Evolutionary conservation across 345 rosid species (phyloP), one percentile per base, ranked within the genome.

Genomic region (Eucalyptus cloeziana): DNA sequence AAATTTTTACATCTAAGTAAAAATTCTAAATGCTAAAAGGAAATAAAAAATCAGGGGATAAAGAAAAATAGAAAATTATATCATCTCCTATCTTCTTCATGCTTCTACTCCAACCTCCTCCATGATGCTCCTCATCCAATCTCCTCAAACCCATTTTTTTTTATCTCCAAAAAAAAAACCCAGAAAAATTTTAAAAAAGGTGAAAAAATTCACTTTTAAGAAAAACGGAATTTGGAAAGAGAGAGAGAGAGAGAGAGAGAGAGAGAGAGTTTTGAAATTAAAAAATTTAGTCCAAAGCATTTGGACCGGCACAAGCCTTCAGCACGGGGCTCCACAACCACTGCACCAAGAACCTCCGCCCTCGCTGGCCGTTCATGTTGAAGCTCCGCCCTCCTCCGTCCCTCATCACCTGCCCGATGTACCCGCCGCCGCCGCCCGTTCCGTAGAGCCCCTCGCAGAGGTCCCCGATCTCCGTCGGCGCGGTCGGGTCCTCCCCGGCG

Each of bases 401-500:
- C 58, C 90, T 91, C 97, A 95, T 94, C 30, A 98, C 97, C 89
- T 95, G 97, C 86, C 99, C 99, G 19, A 94, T 95, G 85, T 97
- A 98, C 87, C 98, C 97, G 11, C 99, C 99, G 6, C 99, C 99
- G 1, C 98, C 99, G 1, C 99, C 99, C 7, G 94, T 97, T 21
- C 99, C 99, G 90, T 98, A 98, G 91, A 96, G 54, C 7, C 99
- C 99, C 71, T 98, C 98, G 33, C 99, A 97, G 31, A 96, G 62
- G 87, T 97, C 98, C 10, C 95, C 99, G 1, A 96, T 98, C 93
- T 96, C 99, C 45, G 97, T 95, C 86, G 99, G 99, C 13, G 99
- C 97, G 19, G 97, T 97, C 21, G 99, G 99, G 51, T 98, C 99
- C 89, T 96, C 98, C 15, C 99, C 99, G 24, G 99, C 99, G 88